phyloP scores from a whole-genome alignment of 352 stramenopile genomes.

The Phytopythium litorale region DNA sequence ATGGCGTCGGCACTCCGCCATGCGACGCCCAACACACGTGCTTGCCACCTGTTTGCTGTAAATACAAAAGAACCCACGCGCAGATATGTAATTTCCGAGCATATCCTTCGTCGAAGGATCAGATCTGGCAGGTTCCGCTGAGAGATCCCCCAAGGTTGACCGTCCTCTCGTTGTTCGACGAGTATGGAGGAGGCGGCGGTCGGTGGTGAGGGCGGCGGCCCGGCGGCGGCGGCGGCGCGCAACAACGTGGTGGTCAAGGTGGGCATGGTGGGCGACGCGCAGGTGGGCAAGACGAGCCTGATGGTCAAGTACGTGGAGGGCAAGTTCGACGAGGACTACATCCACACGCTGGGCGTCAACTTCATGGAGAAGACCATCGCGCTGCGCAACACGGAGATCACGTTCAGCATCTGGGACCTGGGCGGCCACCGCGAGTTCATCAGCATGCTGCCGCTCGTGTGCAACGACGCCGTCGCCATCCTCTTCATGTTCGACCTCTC shows the following conservation, averaged over 20 bases:
- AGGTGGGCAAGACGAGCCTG: slow-evolving; percentile 94
- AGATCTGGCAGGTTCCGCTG: not conserved
- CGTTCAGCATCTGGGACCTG: slow-evolving; percentile 95
- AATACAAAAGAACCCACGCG: no score
- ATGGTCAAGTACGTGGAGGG: slow-evolving; percentile 97
- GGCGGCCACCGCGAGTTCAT: slow-evolving; percentile 93
- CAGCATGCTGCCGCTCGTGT: slow-evolving; percentile 93
- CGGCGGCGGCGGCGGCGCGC: slow-evolving; percentile 40
- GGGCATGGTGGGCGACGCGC: slow-evolving; percentile 93
- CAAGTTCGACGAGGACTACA: slow-evolving; percentile 96
- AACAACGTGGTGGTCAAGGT: slow-evolving; percentile 92
- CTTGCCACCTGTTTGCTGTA: no score
- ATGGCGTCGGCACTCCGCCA: not conserved
- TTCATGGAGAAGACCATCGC: slow-evolving; percentile 97
- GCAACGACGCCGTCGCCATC: slow-evolving; percentile 93
- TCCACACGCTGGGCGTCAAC: slow-evolving; percentile 94
- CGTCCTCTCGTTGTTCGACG: not conserved
- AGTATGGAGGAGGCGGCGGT: slow-evolving; percentile 7
- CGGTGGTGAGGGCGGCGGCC: slow-evolving; percentile 10
- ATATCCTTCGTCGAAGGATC: not conserved
- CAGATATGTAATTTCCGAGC: no score
- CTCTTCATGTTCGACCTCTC: slow-evolving; percentile 96
- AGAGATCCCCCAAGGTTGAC: no score
- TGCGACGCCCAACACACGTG: not conserved
- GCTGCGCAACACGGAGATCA: slow-evolving; percentile 93